Conservation (phyloP, 78 protist genomes). For the Protostelium mycophagum region DNA sequence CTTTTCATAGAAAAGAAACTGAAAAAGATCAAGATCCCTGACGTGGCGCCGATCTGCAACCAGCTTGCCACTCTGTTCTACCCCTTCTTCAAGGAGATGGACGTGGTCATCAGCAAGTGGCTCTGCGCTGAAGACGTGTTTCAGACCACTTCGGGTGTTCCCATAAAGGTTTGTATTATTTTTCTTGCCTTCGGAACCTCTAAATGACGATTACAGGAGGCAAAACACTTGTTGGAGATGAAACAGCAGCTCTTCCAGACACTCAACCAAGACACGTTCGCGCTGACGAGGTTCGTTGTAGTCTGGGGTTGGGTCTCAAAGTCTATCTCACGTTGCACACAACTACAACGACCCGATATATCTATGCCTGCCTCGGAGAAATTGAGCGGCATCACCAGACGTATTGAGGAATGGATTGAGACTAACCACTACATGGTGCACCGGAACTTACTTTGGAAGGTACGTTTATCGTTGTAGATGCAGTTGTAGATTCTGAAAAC, state of each 20-base stretch:
- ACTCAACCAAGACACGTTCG: neutral
- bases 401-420: neutral
- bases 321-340: neutral
- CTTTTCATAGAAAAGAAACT: neutral
- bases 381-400: neutral
- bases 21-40: neutral
- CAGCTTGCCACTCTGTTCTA: neutral
- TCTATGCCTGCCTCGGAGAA: neutral
- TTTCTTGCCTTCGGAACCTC: no score
- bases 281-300: neutral
- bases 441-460: neutral
- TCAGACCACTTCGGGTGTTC: neutral
- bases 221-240: neutral
- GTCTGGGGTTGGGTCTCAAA: neutral
- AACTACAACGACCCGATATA: neutral
- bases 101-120: neutral
- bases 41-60: neutral
- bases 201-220: neutral
- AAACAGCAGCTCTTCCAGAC: neutral
- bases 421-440: neutral
- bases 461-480: neutral
- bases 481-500: neutral
- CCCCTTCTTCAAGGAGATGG: neutral
- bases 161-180: neutral
- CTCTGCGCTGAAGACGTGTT: neutral